A percentile compares a stretch with the other conserved stretches of the same genome.
Conservation (phyloP, 2,329 filamentous ascomycete species). For the Tolypocladium paradoxum region DNA sequence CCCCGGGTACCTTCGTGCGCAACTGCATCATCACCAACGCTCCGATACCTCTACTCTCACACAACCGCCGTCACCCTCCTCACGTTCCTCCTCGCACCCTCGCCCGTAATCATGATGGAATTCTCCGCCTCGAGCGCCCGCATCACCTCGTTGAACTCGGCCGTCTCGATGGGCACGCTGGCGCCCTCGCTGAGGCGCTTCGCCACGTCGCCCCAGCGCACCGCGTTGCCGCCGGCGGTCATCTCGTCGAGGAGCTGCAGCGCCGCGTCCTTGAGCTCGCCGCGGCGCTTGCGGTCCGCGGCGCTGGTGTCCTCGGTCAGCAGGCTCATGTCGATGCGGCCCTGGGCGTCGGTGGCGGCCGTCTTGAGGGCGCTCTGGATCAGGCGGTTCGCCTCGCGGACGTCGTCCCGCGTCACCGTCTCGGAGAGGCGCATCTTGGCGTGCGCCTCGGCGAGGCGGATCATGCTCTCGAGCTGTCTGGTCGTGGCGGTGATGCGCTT, state of each 20-base stretch:
- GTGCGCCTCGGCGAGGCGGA: slow-evolving; percentile 89
- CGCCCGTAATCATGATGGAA: slow-evolving; percentile 66
- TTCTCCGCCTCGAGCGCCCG: slow-evolving; percentile 77
- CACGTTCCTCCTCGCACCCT: slow-evolving; percentile 73
- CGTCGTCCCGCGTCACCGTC: slow-evolving; percentile 70
- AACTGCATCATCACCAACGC: background rate
- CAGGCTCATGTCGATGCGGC: slow-evolving; percentile 92
- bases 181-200: slow-evolving; percentile 61
- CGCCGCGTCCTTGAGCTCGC: slow-evolving; percentile 75
- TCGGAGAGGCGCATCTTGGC: slow-evolving; percentile 88
- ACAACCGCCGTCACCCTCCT: slow-evolving; percentile 56
- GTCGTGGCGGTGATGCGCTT: slow-evolving; percentile 97
- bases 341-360: slow-evolving; percentile 86
- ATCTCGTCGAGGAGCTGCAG: slow-evolving; percentile 71
- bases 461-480: slow-evolving; percentile 95
- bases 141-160: slow-evolving; percentile 77
- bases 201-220: slow-evolving; percentile 69
- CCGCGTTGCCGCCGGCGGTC: slow-evolving; percentile 53
- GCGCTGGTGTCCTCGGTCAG: slow-evolving; percentile 90
- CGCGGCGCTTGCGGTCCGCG: slow-evolving; percentile 70
- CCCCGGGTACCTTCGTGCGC: too few species aligned
- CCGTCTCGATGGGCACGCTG: slow-evolving; percentile 59
- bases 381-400: slow-evolving; percentile 80
- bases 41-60: slow-evolving; percentile 2
- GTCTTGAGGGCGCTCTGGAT: slow-evolving; percentile 95